phyloP scores from a whole-genome alignment of 345 rosid genomes.

The Trapa bicornis region DNA sequence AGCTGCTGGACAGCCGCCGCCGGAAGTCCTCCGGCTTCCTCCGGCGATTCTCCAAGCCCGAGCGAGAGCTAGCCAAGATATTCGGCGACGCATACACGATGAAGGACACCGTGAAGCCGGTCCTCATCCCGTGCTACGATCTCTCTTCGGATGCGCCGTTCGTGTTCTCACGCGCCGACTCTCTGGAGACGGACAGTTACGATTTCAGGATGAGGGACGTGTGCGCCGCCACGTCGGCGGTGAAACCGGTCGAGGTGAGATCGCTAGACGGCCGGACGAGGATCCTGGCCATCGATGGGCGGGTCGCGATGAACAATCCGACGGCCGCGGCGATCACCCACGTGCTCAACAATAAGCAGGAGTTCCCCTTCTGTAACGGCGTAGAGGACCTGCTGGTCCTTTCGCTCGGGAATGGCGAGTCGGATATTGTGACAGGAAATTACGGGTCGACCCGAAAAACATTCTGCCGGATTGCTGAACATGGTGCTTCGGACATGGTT shows the following conservation, averaged over 20 bases:
- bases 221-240: conserved; percentile 57
- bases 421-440: conserved; percentile 14
- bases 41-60: conserved; percentile 20
- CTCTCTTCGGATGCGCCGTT: conserved; percentile 61
- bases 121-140: conserved; percentile 79
- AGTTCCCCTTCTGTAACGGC: conserved; percentile 62
- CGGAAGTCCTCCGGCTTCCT: conserved; percentile 17
- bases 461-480: conserved; percentile 37
- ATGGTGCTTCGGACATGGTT: conserved; percentile 57
- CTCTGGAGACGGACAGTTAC: conserved; percentile 68
- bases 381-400: conserved; percentile 67
- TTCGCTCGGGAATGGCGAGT: conserved; percentile 74
- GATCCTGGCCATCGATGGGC: conserved; percentile 64
- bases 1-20: conserved; percentile 32
- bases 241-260: conserved; percentile 37
- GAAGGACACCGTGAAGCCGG: conserved; percentile 67
- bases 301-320: conserved; percentile 81
- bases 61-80: conserved; percentile 20
- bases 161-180: conserved; percentile 90
- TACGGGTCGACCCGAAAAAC: conserved; percentile 13
- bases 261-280: conserved; percentile 54
- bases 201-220: conserved; percentile 78
- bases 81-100: conserved; percentile 29
- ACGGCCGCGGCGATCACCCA: conserved; percentile 89
- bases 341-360: conserved; percentile 74